These are phyloP conservation scores for Peniophora sp. DNA, from an alignment of 1,284 basidiomycete species.

Conservation along the genomic window DNA sequence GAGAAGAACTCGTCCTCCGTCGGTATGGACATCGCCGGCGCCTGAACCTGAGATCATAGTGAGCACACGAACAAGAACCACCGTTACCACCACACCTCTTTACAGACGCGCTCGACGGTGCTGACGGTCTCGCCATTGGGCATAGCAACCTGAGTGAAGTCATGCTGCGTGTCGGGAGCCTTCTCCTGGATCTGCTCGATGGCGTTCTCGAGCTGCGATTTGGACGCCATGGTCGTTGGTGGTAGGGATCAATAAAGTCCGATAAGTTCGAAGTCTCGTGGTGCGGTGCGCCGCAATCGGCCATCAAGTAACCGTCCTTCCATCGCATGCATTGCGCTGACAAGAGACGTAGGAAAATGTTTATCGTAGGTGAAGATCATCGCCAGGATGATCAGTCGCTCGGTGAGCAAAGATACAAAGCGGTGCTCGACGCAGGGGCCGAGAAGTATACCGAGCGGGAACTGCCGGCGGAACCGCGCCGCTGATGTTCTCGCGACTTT, in stretches of 20 bases:
- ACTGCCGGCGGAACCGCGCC: no score
- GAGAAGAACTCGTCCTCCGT: constrained; percentile 93
- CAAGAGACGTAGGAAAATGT: no score
- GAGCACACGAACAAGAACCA: neutral
- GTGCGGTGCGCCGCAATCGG: no score
- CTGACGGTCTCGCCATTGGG: constrained; percentile 84
- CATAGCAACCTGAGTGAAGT: constrained; percentile 84
- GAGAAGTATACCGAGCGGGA: no score
- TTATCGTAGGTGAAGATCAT: no score
- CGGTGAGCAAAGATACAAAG: no score
- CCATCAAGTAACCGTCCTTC: no score
- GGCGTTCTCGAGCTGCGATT: constrained; percentile 62
- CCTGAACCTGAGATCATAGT: constrained; percentile 67
- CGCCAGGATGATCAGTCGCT: no score
- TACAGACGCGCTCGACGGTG: constrained; percentile 83
- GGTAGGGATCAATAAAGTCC: neutral
- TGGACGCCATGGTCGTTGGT: constrained; percentile 8
- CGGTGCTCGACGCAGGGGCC: no score
- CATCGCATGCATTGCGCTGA: no score
- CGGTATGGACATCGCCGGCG: constrained; percentile 87
- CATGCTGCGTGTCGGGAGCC: constrained; percentile 57
- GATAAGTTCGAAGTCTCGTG: no score
- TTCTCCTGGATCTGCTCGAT: constrained; percentile 69
- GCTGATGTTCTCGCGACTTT: no score
- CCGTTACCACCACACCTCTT: constrained; percentile 48